A percentile compares a stretch with the other conserved stretches of the same genome.
Evolutionary conservation across 2,329 filamentous ascomycete species (phyloP).

Genomic region (Dactylonectria macrodidyma): DNA sequence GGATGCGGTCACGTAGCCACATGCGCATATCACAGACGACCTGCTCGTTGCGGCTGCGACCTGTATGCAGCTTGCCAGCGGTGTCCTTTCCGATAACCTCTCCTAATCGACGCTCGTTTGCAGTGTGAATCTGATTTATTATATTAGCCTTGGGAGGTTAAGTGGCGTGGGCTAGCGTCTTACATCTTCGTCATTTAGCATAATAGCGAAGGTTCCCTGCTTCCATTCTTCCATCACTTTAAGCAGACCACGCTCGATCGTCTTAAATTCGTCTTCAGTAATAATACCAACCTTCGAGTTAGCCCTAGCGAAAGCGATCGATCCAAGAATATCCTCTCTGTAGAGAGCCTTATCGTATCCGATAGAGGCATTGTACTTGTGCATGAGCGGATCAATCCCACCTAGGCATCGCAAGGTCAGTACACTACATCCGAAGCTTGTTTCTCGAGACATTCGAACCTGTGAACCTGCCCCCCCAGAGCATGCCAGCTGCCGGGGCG

Average conservation of each 20-base stretch:
- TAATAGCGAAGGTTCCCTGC: slow-evolving; percentile 63
- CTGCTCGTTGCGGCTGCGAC: slow-evolving; percentile 80
- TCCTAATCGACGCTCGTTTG: slow-evolving; percentile 69
- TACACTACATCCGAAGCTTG: slow-evolving; percentile 45
- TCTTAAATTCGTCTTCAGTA: slow-evolving; percentile 78
- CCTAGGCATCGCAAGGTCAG: slow-evolving; percentile 48
- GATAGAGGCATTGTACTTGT: slow-evolving; percentile 86
- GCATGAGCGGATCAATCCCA: slow-evolving; percentile 88
- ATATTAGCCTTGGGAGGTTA: slow-evolving; percentile 7
- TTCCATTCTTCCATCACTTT: slow-evolving; percentile 70
- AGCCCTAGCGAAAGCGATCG: slow-evolving; percentile 85
- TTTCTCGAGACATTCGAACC: slow-evolving; percentile 53
- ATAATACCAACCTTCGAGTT: slow-evolving; percentile 84
- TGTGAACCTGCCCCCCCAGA: slow-evolving; percentile 68
- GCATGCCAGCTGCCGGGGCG: slow-evolving; percentile 51
- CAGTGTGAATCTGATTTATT: slow-evolving; percentile 61
- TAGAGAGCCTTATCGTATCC: slow-evolving; percentile 85
- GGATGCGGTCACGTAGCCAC: slow-evolving; percentile 62
- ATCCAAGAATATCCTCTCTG: slow-evolving; percentile 84
- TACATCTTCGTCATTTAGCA: slow-evolving; percentile 64
- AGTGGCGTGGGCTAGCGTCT: slow-evolving; percentile 51
- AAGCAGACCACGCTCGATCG: slow-evolving; percentile 80
- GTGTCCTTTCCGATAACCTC: slow-evolving; percentile 80
- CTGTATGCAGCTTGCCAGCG: slow-evolving; percentile 81
- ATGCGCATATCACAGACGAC: slow-evolving; percentile 81